Evolutionary conservation across 306 rosid species (phyloP), one percentile per base, ranked within the genome.

Genomic region (Luffa aegyptiaca): DNA sequence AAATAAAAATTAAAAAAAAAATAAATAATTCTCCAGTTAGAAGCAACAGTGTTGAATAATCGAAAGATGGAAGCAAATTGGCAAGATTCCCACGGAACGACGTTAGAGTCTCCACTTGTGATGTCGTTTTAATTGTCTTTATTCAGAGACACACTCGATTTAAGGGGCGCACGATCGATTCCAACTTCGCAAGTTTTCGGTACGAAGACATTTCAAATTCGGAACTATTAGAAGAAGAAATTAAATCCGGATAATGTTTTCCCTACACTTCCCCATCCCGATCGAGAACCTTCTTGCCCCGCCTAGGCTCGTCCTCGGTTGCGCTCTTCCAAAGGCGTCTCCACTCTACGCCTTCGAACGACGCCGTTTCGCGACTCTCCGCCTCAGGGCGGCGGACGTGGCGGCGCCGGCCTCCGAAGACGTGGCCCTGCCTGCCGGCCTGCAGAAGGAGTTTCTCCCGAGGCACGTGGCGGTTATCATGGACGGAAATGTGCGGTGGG

Each of bases 401-500:
- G 76, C 76, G 36, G 55, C 75, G 14, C 4, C 56, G 18, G n/a
- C 18, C 10, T 37, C 51, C 3, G 80, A 77, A 46, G 52, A 77
- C 9, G 41, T 18, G 17, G 70, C 12, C 51, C 48, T 89, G 8
- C 97, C 92, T 10, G 53, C 11, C 5, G 90, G 77, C 37, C 92
- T 93, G 2, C 61, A 26, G 44, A 78, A 61, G 74, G 97, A 91
- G 71, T 46, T 86, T 82, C 84, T 93, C 91, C 97, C 95, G 68
- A 93, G 83, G 81, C 98, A 93, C 81, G 97, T 93, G 82, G 98
- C 96, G 36, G 85, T 93, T 56, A 93, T 93, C 6, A 88, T 92
- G 93, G 98, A 93, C 35, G 97, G 96, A 3, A 89, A 93, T 48
- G 88, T 85, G 63, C 79, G 97, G 87, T 93, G 98, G 96, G 98